Evolutionary conservation across 352 stramenopile species (phyloP), one percentile per base, ranked within the genome.

Genomic region (Pythium coloratum): DNA sequence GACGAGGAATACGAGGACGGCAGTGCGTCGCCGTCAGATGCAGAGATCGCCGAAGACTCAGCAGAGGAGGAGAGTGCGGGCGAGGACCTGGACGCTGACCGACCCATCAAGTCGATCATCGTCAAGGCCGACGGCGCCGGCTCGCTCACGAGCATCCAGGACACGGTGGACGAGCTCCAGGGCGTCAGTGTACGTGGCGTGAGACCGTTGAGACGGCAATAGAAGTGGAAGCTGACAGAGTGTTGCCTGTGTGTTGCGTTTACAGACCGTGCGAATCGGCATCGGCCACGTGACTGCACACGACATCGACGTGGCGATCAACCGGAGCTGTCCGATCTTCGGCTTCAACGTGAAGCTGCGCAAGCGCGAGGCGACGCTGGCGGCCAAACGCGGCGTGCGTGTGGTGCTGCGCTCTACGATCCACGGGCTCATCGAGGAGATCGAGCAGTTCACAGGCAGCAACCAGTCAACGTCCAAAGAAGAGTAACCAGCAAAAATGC

Each of bases 251-350:
- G 6, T 69, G 40, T 13, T 63, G 2, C 62, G 26, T 20, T 60
- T 10, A 16, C 44, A 93, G 83, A 95, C 85, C 59, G 85, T 84
- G 5, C 82, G 85, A 30, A 76, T 95, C 30, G 87, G 87, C 26
- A 92, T 95, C 59, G 87, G 87, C 47, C 80, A 91, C 60, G 88
- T 95, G 59, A 86, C 87, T 5, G 74, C 73, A 1, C 84, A 84
- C 62, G 87, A 95, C 62, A 91, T 95, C 38, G 87, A 95, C 51
- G 82, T 90, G 13, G 84, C 84, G 20, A 90, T 90, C 69, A 89
- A 89, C 66, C 73, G 79, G 67, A 80, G 90, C 57, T 95, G 87
- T 40, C 86, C 85, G 47, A 94, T 94, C 67, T 93, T 91, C 33
- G 87, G 83, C 34, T 95, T 95, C 62, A 92, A 92, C 54, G 82